Conservation (phyloP, 768 basidiomycete species). For the Calvatia gigantea region DNA sequence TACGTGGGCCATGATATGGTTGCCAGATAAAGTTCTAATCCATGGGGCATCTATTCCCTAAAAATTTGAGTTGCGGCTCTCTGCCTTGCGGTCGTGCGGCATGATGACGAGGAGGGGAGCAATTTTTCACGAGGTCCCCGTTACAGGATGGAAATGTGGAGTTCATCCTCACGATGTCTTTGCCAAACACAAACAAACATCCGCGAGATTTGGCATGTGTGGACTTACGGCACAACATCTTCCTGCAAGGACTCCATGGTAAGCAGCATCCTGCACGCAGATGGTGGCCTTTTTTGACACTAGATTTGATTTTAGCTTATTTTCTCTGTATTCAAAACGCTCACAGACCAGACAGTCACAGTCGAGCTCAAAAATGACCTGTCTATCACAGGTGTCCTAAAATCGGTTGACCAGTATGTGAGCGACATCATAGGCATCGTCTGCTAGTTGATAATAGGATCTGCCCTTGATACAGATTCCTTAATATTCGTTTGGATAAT, state of each 20-base stretch:
- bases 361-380: conserved; percentile 99
- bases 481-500: conserved; percentile 94
- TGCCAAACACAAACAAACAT: conserved; percentile 3
- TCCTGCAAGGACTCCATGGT: conserved; percentile 4
- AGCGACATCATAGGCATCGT: conserved; percentile 6
- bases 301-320: conserved; percentile 56
- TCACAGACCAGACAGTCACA: conserved; percentile 95
- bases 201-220: not conserved
- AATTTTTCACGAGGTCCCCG: no score
- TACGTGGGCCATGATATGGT: not conserved
- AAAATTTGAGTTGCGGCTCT: not conserved
- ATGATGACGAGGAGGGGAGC: no score
- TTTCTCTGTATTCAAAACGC: conserved; percentile 98
- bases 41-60: not conserved
- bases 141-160: no score
- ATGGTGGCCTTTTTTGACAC: not conserved
- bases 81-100: not conserved
- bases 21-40: not conserved
- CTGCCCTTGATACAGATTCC: conserved; percentile 50
- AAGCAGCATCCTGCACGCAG: not conserved
- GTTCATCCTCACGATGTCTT: no score
- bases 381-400: conserved; percentile 90
- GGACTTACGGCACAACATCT: not conserved
- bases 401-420: conserved; percentile 96
- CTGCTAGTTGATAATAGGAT: conserved; percentile 4